phyloP scores from a whole-genome alignment of 2,329 filamentous ascomycete genomes.

The Fusarium zealandicum region DNA sequence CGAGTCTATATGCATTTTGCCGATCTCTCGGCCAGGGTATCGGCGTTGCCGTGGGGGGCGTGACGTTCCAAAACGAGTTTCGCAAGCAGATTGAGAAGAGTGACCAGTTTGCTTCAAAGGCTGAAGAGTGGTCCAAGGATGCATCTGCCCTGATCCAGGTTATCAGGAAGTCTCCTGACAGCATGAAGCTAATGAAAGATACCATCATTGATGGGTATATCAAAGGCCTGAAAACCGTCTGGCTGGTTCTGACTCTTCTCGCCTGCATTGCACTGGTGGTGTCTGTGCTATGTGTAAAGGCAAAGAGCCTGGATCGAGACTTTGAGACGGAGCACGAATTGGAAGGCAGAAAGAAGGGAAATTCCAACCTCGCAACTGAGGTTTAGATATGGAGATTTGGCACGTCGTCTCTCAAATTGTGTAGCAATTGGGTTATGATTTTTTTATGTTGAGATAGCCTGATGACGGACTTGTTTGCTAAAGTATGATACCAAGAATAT shows the following conservation, averaged over 20 bases:
- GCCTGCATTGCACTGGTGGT: conserved; percentile 34
- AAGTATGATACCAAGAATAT: too few relatives aligned
- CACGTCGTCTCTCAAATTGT: background rate
- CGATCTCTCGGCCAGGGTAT: conserved; percentile 68
- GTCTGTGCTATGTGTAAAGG: conserved; percentile 24
- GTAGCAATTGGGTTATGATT: too few relatives aligned
- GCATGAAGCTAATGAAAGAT: conserved; percentile 30
- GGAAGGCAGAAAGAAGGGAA: conserved; percentile 4
- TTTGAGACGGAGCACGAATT: conserved; percentile 35
- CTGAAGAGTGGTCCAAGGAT: conserved; percentile 60
- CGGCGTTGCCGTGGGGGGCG: conserved; percentile 71
- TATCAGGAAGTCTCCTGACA: conserved; percentile 50
- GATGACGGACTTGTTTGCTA: too few relatives aligned
- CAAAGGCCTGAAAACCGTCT: conserved; percentile 45
- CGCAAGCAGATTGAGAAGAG: conserved; percentile 56
- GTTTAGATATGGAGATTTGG: conserved; percentile 8
- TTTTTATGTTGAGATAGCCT: too few relatives aligned
- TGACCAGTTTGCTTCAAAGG: conserved; percentile 52
- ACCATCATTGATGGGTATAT: conserved; percentile 45
- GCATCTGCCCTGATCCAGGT: conserved; percentile 64
- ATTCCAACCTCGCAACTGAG: conserved; percentile 1
- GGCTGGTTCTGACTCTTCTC: conserved; percentile 44
- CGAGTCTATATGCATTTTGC: conserved; percentile 70
- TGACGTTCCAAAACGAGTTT: conserved; percentile 74
- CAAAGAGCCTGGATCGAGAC: conserved; percentile 34